These are phyloP conservation scores for Naegleria gruberi DNA, from an alignment of 208 protist species.

Conservation along the genomic window DNA sequence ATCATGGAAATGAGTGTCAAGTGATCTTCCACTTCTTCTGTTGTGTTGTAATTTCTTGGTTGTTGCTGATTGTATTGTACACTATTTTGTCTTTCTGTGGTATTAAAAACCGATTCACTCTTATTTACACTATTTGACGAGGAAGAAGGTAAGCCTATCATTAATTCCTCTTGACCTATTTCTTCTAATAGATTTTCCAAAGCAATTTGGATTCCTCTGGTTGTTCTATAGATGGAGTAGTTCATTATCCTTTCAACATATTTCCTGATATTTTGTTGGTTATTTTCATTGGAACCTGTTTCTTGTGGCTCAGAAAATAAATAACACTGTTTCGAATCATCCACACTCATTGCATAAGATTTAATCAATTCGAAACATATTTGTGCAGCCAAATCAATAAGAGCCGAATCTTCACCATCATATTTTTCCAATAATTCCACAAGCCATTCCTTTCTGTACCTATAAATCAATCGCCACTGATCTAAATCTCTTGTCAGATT, in stretches of 20 bases:
- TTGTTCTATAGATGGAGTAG: no score
- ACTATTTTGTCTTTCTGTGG: no score
- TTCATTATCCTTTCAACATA: neutral
- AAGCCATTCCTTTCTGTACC: neutral
- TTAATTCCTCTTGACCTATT: neutral
- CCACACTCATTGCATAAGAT: neutral
- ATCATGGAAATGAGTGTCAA: neutral
- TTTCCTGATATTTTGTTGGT: neutral
- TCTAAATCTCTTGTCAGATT: neutral
- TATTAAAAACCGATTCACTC: no score
- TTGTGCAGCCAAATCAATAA: neutral
- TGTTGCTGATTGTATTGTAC: no score
- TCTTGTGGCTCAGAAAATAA: neutral
- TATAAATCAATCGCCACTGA: neutral
- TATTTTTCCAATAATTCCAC: neutral
- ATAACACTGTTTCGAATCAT: no score
- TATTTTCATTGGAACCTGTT: no score
- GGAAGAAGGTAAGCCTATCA: no score
- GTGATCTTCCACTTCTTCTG: no score
- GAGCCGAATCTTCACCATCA: neutral
- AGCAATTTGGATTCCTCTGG: neutral
- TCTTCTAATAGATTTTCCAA: neutral
- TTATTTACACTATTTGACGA: no score
- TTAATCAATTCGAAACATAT: neutral
- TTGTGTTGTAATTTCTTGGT: no score